These are phyloP conservation scores for Durusdinium trenchii DNA, from an alignment of 73 alveolate genomes.

Conservation along the genomic window DNA sequence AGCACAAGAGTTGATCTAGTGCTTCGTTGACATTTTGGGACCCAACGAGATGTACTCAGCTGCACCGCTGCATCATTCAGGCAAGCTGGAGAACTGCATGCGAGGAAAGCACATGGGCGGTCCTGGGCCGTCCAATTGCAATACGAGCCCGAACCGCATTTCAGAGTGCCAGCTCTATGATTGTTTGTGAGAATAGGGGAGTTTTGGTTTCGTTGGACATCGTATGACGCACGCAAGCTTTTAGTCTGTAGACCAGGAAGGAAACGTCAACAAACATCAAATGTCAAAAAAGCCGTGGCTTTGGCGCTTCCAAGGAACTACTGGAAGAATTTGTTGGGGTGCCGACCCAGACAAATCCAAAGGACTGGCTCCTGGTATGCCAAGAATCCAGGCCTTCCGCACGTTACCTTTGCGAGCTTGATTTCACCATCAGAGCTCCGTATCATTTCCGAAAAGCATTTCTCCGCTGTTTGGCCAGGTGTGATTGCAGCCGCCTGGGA, in stretches of 20 bases:
- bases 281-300: too few species aligned
- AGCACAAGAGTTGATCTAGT: too few species aligned
- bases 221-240: too few species aligned
- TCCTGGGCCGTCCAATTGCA: constrained; percentile 78
- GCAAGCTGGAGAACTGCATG: constrained; percentile 70
- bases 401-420: too few species aligned
- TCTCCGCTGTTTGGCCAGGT: not conserved
- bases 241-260: too few species aligned
- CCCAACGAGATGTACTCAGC: too few species aligned
- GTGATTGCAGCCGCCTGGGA: constrained; percentile 74
- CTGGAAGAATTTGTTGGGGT: constrained; percentile 68
- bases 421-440: not conserved
- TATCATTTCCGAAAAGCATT: not conserved
- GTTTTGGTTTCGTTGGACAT: too few species aligned
- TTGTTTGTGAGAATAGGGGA: too few species aligned
- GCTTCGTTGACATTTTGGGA: too few species aligned
- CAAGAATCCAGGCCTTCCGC: constrained; percentile 70
- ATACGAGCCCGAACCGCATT: constrained; percentile 51
- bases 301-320: constrained; percentile 69
- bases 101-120: constrained; percentile 84
- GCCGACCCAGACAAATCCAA: constrained; percentile 80
- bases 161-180: too few species aligned
- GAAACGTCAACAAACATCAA: too few species aligned
- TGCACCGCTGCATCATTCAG: too few species aligned
- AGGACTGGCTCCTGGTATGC: constrained; percentile 66